Base-by-base conservation (phyloP, 768 basidiomycete species). In the Boletus edulis region DNA sequence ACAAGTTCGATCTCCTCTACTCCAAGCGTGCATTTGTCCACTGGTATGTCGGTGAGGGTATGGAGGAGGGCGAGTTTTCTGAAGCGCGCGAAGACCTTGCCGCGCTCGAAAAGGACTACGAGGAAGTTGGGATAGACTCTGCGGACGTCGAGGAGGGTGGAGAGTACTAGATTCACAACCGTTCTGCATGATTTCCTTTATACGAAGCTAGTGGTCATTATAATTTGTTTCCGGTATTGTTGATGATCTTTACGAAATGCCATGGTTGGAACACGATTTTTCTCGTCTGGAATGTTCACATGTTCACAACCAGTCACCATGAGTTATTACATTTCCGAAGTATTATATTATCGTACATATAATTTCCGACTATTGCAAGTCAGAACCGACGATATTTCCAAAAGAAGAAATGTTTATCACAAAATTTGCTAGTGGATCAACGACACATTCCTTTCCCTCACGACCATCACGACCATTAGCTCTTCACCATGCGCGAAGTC, bases 61-160 rank as follows among this genome's bases (percentile, higher is more conserved):
- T 88, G 85, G 84, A 88, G 70, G 85, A 88, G 82, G 96, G 96
- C 71, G 96, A 99, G 77, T 98, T 98, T 78, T 95, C 93, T 18
- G 96, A 98, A 78, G 96, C 96, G 18, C 89, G 96, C 56, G 97
- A 99, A 77, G 96, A 99, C 72, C 87, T 99, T 54, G 97, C 96
- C n/a, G 96, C 96, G n/a, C 85, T 99, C 52, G 96, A 98, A 81
- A 97, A 94, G 74, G 93, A 94, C 62, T 94, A 94, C 65, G 91
- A 93, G 71, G 92, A 97, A 71, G 93, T 87, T 61, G 82, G 85
- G 49, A 77, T 75, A 29, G 75, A 76, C 66, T 79, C 79, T 40
- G 80, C 77, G 5, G 78, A 80, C 39, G 75, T 58, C 17, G 78
- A 83, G 68, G 82, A 81, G 56, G 74, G 62, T 45, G 78, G 74